phyloP scores from a whole-genome alignment of 1,284 basidiomycete species.

The Melampsora americana region DNA sequence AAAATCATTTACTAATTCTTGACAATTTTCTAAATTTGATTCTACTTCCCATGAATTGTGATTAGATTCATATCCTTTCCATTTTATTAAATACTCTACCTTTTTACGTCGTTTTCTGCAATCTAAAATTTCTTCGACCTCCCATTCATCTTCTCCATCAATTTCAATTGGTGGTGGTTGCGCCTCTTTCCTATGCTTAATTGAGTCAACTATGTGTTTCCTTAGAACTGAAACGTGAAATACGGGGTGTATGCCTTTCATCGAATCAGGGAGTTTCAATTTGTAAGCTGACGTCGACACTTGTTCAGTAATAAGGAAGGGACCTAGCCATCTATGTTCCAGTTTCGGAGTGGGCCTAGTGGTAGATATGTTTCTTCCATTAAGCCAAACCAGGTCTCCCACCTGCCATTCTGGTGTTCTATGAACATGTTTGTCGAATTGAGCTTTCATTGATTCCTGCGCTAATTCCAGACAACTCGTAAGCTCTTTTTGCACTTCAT shows the following conservation, averaged over 20 bases:
- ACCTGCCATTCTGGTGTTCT: neutral
- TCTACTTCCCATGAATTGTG: conserved; percentile 1
- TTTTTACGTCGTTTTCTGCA: no score
- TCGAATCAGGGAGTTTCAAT: neutral
- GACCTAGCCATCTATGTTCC: neutral
- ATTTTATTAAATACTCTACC: neutral
- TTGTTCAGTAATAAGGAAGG: neutral
- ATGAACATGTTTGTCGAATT: neutral
- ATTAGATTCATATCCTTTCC: neutral
- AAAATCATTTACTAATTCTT: no score
- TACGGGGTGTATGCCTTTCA: neutral
- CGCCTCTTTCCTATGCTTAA: neutral
- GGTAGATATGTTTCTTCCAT: neutral
- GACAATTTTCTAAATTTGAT: neutral
- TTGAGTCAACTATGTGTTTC: neutral
- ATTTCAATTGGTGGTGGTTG: no score
- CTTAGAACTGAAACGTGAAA: neutral
- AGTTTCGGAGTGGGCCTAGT: neutral
- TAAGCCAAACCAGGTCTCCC: neutral
- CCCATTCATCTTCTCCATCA: no score
- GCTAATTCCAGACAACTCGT: neutral
- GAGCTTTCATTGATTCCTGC: conserved; percentile 14
- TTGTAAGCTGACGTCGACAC: neutral
- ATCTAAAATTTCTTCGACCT: no score
- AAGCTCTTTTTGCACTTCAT: neutral